Conservation (phyloP, 2,329 filamentous ascomycete species). For the Aspergillus sp. region DNA sequence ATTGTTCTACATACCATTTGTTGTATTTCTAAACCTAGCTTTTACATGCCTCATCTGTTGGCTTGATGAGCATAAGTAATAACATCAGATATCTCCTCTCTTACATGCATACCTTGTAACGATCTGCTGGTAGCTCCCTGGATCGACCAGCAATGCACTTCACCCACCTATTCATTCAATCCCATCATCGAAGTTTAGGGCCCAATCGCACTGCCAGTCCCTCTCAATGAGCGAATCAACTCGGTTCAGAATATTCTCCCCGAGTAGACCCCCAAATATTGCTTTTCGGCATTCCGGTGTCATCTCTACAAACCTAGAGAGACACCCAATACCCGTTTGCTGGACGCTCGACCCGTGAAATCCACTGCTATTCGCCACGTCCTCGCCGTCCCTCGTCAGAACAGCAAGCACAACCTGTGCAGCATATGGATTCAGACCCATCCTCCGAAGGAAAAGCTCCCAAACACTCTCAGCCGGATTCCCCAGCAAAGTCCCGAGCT, state of each 20-base stretch:
- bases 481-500: conserved; percentile 16
- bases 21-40: conserved; percentile 34
- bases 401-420: conserved; percentile 61
- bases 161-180: not conserved
- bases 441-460: conserved; percentile 66
- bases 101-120: not conserved
- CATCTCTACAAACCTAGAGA: conserved; percentile 59
- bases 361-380: not conserved
- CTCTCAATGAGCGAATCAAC: conserved; percentile 55
- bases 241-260: conserved; percentile 56
- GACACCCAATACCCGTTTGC: not conserved
- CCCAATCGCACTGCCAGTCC: conserved; percentile 44
- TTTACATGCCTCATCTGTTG: conserved; percentile 12
- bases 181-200: conserved; percentile 18
- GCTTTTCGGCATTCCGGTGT: conserved; percentile 47
- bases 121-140: not conserved
- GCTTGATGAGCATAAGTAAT: conserved; percentile 28
- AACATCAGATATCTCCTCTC: conserved; percentile 35
- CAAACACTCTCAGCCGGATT: conserved; percentile 62
- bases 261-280: conserved; percentile 54
- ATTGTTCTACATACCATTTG: conserved; percentile 31
- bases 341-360: not conserved
- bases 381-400: conserved; percentile 24
- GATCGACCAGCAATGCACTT: not conserved
- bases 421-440: conserved; percentile 70